phyloP scores from a whole-genome alignment of 176 grass and related monocot genomes.

The Juncus effusus region DNA sequence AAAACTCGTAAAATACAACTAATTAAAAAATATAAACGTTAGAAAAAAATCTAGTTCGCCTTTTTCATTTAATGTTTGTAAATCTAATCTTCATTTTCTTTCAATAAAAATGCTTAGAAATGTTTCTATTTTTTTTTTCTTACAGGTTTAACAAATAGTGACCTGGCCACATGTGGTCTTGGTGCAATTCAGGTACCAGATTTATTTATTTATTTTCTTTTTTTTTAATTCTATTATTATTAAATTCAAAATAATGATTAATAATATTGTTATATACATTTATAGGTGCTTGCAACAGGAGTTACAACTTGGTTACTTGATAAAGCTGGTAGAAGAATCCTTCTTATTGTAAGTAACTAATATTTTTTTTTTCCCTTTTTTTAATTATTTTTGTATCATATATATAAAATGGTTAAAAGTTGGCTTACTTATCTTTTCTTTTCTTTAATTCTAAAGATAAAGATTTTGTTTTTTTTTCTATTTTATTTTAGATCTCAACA shows the following conservation, averaged over 20 bases:
- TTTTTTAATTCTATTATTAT: too few relatives aligned
- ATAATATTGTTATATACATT: neutral
- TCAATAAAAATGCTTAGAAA: constrained; percentile 2
- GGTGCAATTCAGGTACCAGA: constrained; percentile 82
- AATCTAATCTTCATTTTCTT: constrained; percentile 1
- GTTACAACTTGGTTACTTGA: constrained; percentile 91
- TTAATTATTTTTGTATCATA: constrained; percentile 1
- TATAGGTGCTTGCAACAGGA: constrained; percentile 79
- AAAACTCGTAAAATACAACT: too few relatives aligned
- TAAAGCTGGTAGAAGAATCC: constrained; percentile 81
- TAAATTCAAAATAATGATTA: neutral
- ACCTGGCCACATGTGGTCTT: constrained; percentile 87
- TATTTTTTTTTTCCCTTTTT: too few relatives aligned
- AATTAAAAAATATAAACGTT: too few relatives aligned
- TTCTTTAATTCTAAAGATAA: neutral
- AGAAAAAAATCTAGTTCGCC: too few relatives aligned
- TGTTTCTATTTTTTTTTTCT: constrained; percentile 38
- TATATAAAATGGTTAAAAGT: constrained; percentile 9
- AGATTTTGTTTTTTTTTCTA: too few relatives aligned
- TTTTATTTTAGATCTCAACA: constrained; percentile 59
- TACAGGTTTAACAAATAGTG: constrained; percentile 82
- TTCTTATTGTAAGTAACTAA: constrained; percentile 67
- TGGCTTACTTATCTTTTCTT: neutral
- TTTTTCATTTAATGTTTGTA: too few relatives aligned
- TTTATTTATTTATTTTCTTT: neutral